Conservation (phyloP, 2,329 filamentous ascomycete species). For the Thelonectria rubi region DNA sequence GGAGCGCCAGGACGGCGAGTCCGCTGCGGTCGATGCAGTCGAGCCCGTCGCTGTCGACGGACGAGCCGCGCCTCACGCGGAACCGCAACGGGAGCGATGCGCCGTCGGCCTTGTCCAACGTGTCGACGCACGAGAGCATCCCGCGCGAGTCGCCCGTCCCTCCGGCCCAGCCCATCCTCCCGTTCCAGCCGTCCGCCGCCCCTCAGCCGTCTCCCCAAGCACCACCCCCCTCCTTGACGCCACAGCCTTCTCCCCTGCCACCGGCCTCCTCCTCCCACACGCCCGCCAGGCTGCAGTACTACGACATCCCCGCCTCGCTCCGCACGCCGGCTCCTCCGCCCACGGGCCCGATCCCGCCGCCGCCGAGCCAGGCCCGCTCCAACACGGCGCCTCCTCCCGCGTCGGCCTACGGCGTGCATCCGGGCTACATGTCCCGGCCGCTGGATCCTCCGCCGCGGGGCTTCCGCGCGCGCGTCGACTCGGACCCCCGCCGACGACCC, state of each 20-base stretch:
- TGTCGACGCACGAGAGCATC: slow-evolving; percentile 23
- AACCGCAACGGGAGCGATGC: slow-evolving; percentile 38
- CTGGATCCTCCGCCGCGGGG: slow-evolving; percentile 40
- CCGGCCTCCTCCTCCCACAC: slow-evolving; percentile 26
- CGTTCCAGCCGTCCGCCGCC: background rate
- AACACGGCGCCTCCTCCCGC: slow-evolving; percentile 24
- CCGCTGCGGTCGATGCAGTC: slow-evolving; percentile 39
- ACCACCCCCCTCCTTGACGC: background rate
- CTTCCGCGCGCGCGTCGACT: slow-evolving; percentile 40
- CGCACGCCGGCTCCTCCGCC: slow-evolving; percentile 18
- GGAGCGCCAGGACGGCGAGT: slow-evolving; percentile 35
- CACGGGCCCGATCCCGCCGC: slow-evolving; percentile 17
- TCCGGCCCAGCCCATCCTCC: background rate
- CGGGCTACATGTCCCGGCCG: slow-evolving; percentile 35
- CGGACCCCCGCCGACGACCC: slow-evolving; percentile 36
- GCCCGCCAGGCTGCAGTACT: slow-evolving; percentile 28
- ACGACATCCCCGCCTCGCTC: slow-evolving; percentile 11
- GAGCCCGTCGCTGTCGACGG: slow-evolving; percentile 33
- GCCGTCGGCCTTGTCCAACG: slow-evolving; percentile 28
- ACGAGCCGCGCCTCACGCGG: slow-evolving; percentile 32
- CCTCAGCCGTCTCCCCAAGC: slow-evolving; percentile 20
- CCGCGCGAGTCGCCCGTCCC: slow-evolving; percentile 14
- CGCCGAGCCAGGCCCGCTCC: slow-evolving; percentile 26
- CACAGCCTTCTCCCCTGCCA: background rate
- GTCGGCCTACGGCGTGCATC: slow-evolving; percentile 9